These are phyloP conservation scores for Isabelozyma rhagii DNA, from an alignment of 805 yeast species.

Conservation along the genomic window DNA sequence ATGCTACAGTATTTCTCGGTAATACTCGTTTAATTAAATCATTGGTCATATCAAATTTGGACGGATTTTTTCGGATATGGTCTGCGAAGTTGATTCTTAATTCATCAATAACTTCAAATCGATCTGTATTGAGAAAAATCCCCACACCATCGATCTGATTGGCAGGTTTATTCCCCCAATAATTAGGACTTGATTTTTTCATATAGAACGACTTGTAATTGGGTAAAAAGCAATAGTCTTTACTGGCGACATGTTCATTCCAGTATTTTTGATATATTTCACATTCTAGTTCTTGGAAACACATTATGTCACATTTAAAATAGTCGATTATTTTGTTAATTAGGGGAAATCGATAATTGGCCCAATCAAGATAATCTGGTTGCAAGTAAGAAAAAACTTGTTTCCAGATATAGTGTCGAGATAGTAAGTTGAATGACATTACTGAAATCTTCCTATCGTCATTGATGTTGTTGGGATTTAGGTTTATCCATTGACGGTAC, in stretches of 20 bases:
- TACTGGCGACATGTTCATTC: constrained; percentile 25
- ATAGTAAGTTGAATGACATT: constrained; percentile 45
- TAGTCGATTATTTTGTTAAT: constrained; percentile 25
- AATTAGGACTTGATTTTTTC: constrained; percentile 48
- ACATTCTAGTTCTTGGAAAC: constrained; percentile 53
- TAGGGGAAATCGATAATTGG: constrained; percentile 39
- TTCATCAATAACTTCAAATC: constrained; percentile 40
- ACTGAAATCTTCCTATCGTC: constrained; percentile 16
- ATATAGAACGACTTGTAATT: constrained; percentile 49
- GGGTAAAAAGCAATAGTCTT: constrained; percentile 1
- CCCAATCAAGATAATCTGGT: constrained; percentile 45
- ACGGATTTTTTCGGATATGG: constrained; percentile 17
- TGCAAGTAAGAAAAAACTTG: constrained; percentile 53
- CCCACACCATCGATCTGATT: constrained; percentile 61
- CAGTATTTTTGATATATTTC: constrained; percentile 39
- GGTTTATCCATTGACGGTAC: constrained; percentile 17
- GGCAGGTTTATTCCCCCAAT: constrained; percentile 45
- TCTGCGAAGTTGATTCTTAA: constrained; percentile 29
- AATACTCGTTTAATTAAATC: constrained; percentile 35
- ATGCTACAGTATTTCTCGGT: constrained; percentile 55
- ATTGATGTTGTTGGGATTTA: constrained; percentile 4
- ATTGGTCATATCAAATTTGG: constrained; percentile 25
- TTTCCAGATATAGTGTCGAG: constrained; percentile 59
- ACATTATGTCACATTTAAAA: constrained; percentile 56
- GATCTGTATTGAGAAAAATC: constrained; percentile 46